Conservation (phyloP, 805 yeast genomes). For the Barnettozyma populi region DNA sequence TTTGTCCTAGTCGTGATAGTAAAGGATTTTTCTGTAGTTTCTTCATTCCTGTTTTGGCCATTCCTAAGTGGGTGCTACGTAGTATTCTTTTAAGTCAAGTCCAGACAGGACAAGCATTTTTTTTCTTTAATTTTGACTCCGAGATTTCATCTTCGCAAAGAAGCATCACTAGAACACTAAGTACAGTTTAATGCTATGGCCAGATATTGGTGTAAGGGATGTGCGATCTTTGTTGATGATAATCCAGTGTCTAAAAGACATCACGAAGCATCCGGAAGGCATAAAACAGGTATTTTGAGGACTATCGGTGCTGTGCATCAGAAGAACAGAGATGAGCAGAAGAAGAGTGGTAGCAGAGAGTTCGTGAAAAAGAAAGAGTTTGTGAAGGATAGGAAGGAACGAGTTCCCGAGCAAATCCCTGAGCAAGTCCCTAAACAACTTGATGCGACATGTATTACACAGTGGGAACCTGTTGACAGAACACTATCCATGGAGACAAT, state of each 20-base stretch:
- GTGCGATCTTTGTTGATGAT: constrained; percentile 7
- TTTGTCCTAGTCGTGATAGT: neutral
- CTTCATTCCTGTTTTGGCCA: neutral
- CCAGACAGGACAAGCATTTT: neutral
- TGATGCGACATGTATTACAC: neutral
- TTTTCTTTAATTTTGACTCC: neutral
- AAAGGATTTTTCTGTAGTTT: neutral
- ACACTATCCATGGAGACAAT: neutral
- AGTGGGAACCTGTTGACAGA: constrained; percentile 5
- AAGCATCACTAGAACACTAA: too few relatives aligned
- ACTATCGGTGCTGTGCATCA: constrained; percentile 3
- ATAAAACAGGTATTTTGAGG: neutral
- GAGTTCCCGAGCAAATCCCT: neutral
- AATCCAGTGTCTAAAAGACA: constrained; percentile 6
- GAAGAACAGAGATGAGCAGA: constrained; percentile 3
- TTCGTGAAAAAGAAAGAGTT: neutral
- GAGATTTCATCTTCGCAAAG: neutral
- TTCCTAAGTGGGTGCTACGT: too few relatives aligned
- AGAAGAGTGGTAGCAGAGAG: neutral
- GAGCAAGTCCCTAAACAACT: neutral
- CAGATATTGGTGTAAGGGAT: constrained; percentile 9
- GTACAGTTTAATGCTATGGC: constrained; percentile 1
- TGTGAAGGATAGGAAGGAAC: neutral
- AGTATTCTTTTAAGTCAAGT: too few relatives aligned
- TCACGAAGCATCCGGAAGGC: constrained; percentile 5